A percentile compares a stretch with the other conserved stretches of the same genome.
Evolutionary conservation across 73 alveolate genomes (phyloP).

Genomic region (Paraurostyla sp.): DNA sequence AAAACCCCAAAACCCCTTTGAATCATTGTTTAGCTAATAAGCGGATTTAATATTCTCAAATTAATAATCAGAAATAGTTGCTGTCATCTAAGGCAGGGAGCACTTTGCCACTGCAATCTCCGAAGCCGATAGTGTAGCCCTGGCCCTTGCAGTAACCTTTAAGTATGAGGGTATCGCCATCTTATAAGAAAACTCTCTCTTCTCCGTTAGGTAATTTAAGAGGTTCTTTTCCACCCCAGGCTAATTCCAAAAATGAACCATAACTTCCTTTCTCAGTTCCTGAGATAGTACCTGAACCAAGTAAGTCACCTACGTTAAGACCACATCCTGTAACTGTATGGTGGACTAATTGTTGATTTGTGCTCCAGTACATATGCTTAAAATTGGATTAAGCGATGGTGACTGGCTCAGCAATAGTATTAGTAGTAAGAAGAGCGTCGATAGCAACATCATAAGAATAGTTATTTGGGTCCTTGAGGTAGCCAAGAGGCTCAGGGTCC

Average conservation of each 20-base stretch:
- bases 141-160: constrained; percentile 82
- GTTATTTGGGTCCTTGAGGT: constrained; percentile 81
- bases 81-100: constrained; percentile 71
- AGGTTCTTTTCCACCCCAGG: constrained; percentile 92
- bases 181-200: constrained; percentile 85
- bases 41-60: too few relatives aligned
- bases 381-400: constrained; percentile 84
- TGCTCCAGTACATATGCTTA: constrained; percentile 95
- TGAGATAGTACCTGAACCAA: constrained; percentile 95
- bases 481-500: constrained; percentile 96
- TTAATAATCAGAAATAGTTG: constrained; percentile 49
- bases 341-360: constrained; percentile 87
- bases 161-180: constrained; percentile 83
- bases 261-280: constrained; percentile 83
- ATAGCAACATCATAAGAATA: constrained; percentile 89
- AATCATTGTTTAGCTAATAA: too few relatives aligned
- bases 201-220: constrained; percentile 85
- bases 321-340: constrained; percentile 94
- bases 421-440: constrained; percentile 77
- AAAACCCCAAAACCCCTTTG: too few relatives aligned
- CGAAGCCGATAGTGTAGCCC: constrained; percentile 82
- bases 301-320: constrained; percentile 89
- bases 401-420: constrained; percentile 55
- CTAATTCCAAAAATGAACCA: constrained; percentile 89
- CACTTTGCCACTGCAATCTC: constrained; percentile 71